phyloP scores from a whole-genome alignment of 2,329 filamentous ascomycete species.

The Pyrenochaeta sp. region DNA sequence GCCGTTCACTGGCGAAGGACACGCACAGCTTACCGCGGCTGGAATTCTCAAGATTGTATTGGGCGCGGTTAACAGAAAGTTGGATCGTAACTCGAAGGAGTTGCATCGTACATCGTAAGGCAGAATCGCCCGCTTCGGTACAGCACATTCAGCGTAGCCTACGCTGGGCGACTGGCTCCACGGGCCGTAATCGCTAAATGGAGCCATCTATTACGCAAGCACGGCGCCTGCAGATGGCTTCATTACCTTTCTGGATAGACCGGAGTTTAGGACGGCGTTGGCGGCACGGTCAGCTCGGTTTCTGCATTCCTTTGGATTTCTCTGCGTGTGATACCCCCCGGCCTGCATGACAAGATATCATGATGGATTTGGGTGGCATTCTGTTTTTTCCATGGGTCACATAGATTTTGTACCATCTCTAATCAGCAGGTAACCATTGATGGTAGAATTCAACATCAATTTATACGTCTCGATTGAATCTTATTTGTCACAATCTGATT shows the following conservation, averaged over 20 bases:
- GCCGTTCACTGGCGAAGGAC: constrained; percentile 68
- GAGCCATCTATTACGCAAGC: background rate
- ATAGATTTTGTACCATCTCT: background rate
- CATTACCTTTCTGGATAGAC: background rate
- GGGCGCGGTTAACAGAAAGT: constrained; percentile 74
- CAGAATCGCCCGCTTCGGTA: background rate
- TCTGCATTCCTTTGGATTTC: background rate
- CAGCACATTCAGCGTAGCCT: background rate
- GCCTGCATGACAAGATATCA: background rate
- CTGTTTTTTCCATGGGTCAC: background rate
- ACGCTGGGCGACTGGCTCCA: background rate
- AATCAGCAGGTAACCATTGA: background rate
- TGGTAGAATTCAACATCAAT: background rate
- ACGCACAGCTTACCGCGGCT: constrained; percentile 69
- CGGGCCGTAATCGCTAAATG: background rate
- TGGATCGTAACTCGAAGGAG: constrained; percentile 61
- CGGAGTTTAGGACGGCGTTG: constrained; percentile 2
- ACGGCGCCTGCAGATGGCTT: background rate
- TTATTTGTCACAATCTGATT: background rate
- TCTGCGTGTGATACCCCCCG: background rate
- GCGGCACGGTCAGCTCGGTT: background rate
- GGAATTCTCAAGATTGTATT: constrained; percentile 81
- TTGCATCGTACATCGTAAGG: constrained; percentile 31
- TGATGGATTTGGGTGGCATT: background rate
- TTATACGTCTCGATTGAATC: background rate